Base-by-base conservation (phyloP, 2,329 filamentous ascomycete species). In the Aspergillus sergii region DNA sequence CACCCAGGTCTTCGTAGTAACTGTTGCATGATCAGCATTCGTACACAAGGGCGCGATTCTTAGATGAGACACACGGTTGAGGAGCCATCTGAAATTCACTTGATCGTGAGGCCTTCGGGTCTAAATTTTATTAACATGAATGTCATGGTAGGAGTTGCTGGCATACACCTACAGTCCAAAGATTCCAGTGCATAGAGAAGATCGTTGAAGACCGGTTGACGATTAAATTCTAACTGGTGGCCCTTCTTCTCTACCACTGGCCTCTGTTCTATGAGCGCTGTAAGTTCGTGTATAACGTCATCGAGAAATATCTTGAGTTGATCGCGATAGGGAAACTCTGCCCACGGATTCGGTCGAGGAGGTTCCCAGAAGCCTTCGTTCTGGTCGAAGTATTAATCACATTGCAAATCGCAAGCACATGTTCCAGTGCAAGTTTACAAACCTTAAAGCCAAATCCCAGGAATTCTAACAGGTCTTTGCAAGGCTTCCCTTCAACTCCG, bases 1-100 rank as follows among this genome's bases (percentile, higher is more conserved):
- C 83, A 26, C 90, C 90, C 26, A 92, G 79, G 66, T 87, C 85
- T 57, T 87, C 85, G 72, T 89, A 90, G 67, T 84, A 81, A 48
- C 82, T 82, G 70, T 12, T 43, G 43, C 19, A 10, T 34, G 14
- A 26, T 70, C 36, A 70, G 63, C 36, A 45, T 19, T 34, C n/a
- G 36, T 50, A 34, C 4, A 39, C 16, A 19, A 19, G 23, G 12
- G 32, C 4, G 32, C 11, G 32, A 21, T 7, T 16, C 45, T n/a
- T 4, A n/a, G 12, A 58, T 62, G n/a, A 46, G 23, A 76, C 75
- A 43, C 68, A 78, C 76, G 76, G 74, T 64, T 72, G 69, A 54
- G 70, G 51, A 58, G 74, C 57, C 72, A 76, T 72, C 46, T 69
- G 61, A 51, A 79, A 78, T 34, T 75, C 70, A 4, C 69, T 63